phyloP scores from a whole-genome alignment of 179 eudicot species.

The Nepenthes alata region DNA sequence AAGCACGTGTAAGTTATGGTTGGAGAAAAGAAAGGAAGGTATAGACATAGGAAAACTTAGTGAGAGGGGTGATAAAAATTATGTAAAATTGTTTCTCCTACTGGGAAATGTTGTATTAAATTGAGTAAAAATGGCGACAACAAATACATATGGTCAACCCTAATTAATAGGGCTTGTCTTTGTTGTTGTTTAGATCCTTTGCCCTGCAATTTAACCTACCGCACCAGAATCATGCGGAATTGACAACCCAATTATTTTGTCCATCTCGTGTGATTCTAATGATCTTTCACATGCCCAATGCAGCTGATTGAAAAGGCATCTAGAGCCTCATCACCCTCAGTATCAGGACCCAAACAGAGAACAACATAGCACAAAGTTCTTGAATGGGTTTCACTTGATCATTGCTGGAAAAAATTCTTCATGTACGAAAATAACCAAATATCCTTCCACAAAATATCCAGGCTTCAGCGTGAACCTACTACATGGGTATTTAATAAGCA shows the following conservation, averaged over 20 bases:
- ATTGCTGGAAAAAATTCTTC: slow-evolving; percentile 9
- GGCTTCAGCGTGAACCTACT: slow-evolving; percentile 10
- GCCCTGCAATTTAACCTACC: slow-evolving; percentile 7
- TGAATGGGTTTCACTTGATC: slow-evolving; percentile 6
- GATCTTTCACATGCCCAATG: neutral
- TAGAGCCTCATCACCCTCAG: slow-evolving; percentile 3
- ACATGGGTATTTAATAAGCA: neutral
- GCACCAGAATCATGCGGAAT: slow-evolving; percentile 11
- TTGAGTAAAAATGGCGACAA: too few species aligned
- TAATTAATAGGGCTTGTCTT: neutral
- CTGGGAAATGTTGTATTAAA: too few species aligned
- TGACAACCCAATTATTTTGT: slow-evolving; percentile 9
- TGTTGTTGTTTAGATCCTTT: slow-evolving; percentile 7
- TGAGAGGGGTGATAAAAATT: too few species aligned
- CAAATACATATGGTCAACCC: too few species aligned
- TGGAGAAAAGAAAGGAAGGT: too few species aligned
- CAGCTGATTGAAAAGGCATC: slow-evolving; percentile 7
- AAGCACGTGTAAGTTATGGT: too few species aligned
- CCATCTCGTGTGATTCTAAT: slow-evolving; percentile 7
- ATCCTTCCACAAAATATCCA: slow-evolving; percentile 5
- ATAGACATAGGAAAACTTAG: too few species aligned
- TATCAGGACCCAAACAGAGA: slow-evolving; percentile 4
- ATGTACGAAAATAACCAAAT: slow-evolving; percentile 5
- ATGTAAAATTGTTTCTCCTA: too few species aligned
- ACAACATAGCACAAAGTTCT: slow-evolving; percentile 6